phyloP scores from a whole-genome alignment of 2,329 filamentous ascomycete species.

The Arthroderma uncinatum region DNA sequence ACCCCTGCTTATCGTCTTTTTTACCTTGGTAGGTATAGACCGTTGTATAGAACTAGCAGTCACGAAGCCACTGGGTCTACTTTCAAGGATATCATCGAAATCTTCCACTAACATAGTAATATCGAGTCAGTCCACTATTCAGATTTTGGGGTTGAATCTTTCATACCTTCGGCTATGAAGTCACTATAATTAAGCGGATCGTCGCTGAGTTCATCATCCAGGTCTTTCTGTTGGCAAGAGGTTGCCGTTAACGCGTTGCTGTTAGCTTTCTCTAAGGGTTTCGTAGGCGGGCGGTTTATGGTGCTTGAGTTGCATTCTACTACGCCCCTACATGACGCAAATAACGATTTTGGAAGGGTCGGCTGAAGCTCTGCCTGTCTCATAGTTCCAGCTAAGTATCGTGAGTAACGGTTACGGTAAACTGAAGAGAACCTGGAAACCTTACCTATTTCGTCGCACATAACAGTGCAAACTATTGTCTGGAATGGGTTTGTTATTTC shows the following conservation, averaged over 20 bases:
- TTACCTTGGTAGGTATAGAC: slow-evolving; percentile 5
- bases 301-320: neutral
- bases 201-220: neutral
- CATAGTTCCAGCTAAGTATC: slow-evolving; percentile 45
- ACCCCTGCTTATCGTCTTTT: slow-evolving; percentile 9
- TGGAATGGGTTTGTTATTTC: slow-evolving; percentile 45
- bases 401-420: neutral
- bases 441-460: slow-evolving; percentile 72
- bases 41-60: neutral
- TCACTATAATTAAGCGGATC: slow-evolving; percentile 4
- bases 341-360: slow-evolving; percentile 37
- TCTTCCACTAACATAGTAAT: slow-evolving; percentile 13
- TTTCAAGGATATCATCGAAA: slow-evolving; percentile 10
- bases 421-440: slow-evolving; percentile 7
- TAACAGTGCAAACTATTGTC: slow-evolving; percentile 55
- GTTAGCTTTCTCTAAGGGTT: neutral
- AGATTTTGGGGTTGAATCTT: neutral
- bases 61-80: slow-evolving; percentile 15
- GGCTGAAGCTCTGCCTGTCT: slow-evolving; percentile 43
- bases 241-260: neutral
- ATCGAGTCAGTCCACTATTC: slow-evolving; percentile 12
- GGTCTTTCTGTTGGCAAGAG: neutral
- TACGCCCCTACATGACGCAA: slow-evolving; percentile 22
- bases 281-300: neutral
- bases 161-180: slow-evolving; percentile 3